Percentiles rank a stretch among this genome's conserved stretches.
These are phyloP conservation scores for Mesembryanthemum crystallinum DNA, from an alignment of 148 eudicot genomes.

Conservation along the genomic window DNA sequence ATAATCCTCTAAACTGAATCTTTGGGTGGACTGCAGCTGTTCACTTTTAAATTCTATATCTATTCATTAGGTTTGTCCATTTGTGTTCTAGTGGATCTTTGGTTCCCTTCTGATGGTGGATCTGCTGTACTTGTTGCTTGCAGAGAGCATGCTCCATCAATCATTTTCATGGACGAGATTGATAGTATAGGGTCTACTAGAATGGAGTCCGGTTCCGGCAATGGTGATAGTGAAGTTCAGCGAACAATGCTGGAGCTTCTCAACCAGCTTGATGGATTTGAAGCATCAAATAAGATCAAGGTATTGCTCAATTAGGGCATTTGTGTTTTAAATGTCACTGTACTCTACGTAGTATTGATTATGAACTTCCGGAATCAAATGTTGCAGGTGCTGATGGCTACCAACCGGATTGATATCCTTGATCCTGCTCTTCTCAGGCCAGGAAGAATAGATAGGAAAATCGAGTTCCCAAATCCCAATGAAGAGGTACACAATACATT, in stretches of 20 bases:
- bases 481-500: slow-evolving; percentile 43
- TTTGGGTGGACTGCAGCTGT: background rate
- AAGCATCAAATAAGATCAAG: slow-evolving; percentile 82
- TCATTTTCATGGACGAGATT: slow-evolving; percentile 86
- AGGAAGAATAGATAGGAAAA: slow-evolving; percentile 77
- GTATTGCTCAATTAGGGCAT: slow-evolving; percentile 20
- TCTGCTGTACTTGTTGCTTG: background rate
- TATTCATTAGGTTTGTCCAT: background rate
- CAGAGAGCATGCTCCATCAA: slow-evolving; percentile 92
- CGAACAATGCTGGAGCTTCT: slow-evolving; percentile 82
- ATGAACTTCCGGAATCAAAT: background rate
- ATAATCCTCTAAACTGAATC: background rate
- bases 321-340: background rate
- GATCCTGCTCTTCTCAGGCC: slow-evolving; percentile 83
- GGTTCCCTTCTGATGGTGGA: slow-evolving; percentile 1
- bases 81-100: background rate
- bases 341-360: background rate
- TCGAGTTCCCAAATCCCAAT: slow-evolving; percentile 78
- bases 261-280: slow-evolving; percentile 79
- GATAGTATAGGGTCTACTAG: slow-evolving; percentile 84
- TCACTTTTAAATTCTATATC: background rate
- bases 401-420: slow-evolving; percentile 71
- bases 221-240: slow-evolving; percentile 86
- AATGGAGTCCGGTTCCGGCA: slow-evolving; percentile 84
- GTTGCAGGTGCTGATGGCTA: slow-evolving; percentile 70